Percentiles rank a stretch among this genome's conserved stretches.
Evolutionary conservation across 2,329 filamentous ascomycete species (phyloP).

Genomic region (Fusarium sp.): DNA sequence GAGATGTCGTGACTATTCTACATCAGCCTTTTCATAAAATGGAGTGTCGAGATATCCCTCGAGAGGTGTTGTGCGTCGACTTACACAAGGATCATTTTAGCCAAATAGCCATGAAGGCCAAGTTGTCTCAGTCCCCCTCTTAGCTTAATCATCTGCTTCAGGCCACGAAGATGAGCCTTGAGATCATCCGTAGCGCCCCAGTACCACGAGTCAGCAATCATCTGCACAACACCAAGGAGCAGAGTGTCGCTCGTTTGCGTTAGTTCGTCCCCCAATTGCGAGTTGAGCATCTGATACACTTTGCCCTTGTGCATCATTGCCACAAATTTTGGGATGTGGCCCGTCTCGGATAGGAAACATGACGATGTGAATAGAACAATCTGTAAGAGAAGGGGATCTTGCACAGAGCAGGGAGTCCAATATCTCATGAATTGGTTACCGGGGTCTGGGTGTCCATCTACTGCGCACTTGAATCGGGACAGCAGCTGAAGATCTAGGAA

Average conservation of each 20-base stretch:
- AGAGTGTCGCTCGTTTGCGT: constrained; percentile 57
- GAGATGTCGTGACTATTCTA: constrained; percentile 56
- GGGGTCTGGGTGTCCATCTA: constrained; percentile 60
- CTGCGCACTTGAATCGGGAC: constrained; percentile 61
- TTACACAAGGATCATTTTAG: constrained; percentile 62
- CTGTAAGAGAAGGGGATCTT: constrained; percentile 61
- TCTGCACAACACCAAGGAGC: constrained; percentile 60
- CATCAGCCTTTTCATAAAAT: constrained; percentile 22
- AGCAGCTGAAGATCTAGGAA: constrained; percentile 59
- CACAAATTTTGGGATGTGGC: constrained; percentile 57
- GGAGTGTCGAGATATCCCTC: neutral
- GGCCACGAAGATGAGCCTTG: constrained; percentile 58
- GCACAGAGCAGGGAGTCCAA: constrained; percentile 60
- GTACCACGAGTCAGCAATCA: constrained; percentile 65
- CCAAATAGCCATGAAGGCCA: constrained; percentile 59
- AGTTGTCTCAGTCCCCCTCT: constrained; percentile 59
- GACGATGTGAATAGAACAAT: constrained; percentile 62
- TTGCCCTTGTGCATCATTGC: constrained; percentile 57
- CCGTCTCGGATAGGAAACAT: constrained; percentile 62
- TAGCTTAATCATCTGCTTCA: constrained; percentile 60
- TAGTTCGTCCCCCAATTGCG: constrained; percentile 54
- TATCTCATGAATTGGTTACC: constrained; percentile 59
- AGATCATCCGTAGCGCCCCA: constrained; percentile 61
- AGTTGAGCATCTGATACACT: constrained; percentile 59
- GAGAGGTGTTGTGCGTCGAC: constrained; percentile 29